Conservation (phyloP, 2,329 filamentous ascomycete genomes). For the Neospermospora avenae region DNA sequence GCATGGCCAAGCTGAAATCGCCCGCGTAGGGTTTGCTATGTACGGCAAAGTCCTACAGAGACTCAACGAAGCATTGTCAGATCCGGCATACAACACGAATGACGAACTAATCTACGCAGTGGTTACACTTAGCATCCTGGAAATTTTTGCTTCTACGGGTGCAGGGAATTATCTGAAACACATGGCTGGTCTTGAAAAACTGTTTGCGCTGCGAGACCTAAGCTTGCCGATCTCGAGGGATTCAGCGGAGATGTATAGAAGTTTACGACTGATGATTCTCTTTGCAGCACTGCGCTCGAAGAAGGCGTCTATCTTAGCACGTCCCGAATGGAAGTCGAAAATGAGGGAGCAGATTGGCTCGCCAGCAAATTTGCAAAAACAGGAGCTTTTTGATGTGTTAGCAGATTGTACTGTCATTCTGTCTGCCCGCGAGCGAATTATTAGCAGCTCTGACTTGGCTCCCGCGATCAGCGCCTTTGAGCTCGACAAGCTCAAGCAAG, state of each 20-base stretch:
- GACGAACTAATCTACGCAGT: slow-evolving; percentile 33
- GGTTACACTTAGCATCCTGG: slow-evolving; percentile 30
- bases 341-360: slow-evolving; percentile 20
- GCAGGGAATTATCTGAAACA: slow-evolving; percentile 31
- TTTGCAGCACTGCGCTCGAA: not conserved
- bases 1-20: slow-evolving; percentile 19
- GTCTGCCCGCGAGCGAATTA: slow-evolving; percentile 18
- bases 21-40: slow-evolving; percentile 24
- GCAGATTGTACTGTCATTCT: slow-evolving; percentile 33
- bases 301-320: slow-evolving; percentile 30
- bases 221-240: slow-evolving; percentile 13
- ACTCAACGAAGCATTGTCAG: slow-evolving; percentile 29
- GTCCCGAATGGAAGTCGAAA: slow-evolving; percentile 29
- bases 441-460: not conserved
- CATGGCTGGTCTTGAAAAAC: slow-evolving; percentile 31
- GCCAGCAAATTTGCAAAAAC: slow-evolving; percentile 23
- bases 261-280: slow-evolving; percentile 9
- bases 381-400: slow-evolving; percentile 32
- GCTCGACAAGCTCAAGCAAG: not conserved
- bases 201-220: slow-evolving; percentile 30
- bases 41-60: slow-evolving; percentile 30
- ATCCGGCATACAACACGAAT: slow-evolving; percentile 23
- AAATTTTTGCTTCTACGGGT: slow-evolving; percentile 30
- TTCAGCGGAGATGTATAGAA: slow-evolving; percentile 18
- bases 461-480: not conserved